Conservation (phyloP, 148 eudicot species). For the Tetragonia tetragonoides region DNA sequence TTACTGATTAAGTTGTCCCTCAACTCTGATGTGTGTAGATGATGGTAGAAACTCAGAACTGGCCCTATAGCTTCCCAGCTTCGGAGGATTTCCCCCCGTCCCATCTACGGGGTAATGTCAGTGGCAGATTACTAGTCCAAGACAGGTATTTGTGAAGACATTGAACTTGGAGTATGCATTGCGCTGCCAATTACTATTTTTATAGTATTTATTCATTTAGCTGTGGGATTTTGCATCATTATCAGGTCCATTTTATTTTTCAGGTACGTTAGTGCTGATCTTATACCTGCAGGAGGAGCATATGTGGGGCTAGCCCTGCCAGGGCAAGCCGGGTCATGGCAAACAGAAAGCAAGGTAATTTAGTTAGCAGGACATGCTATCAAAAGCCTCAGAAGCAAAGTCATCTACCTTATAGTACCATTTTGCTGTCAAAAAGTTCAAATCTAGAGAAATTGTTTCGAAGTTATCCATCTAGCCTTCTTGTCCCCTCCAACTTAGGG, state of each 20-base stretch:
- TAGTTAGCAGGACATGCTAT: not conserved
- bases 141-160: constrained; percentile 48
- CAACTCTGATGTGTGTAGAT: constrained; percentile 26
- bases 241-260: not conserved
- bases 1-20: not conserved
- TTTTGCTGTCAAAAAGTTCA: not conserved
- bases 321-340: constrained; percentile 95
- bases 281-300: constrained; percentile 58
- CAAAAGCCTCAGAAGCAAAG: not conserved
- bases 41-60: constrained; percentile 52
- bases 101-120: constrained; percentile 59
- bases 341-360: constrained; percentile 88
- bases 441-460: not conserved
- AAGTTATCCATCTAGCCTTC: not conserved
- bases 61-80: constrained; percentile 87
- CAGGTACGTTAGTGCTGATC: constrained; percentile 45
- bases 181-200: not conserved
- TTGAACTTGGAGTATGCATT: not conserved
- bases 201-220: not conserved
- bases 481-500: too few relatives aligned
- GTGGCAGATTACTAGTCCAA: constrained; percentile 59
- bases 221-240: not conserved
- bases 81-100: constrained; percentile 75
- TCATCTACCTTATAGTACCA: not conserved
- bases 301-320: constrained; percentile 83